These are phyloP conservation scores for Neospermospora avenae DNA, from an alignment of 2,329 filamentous ascomycete species.

Conservation along the genomic window DNA sequence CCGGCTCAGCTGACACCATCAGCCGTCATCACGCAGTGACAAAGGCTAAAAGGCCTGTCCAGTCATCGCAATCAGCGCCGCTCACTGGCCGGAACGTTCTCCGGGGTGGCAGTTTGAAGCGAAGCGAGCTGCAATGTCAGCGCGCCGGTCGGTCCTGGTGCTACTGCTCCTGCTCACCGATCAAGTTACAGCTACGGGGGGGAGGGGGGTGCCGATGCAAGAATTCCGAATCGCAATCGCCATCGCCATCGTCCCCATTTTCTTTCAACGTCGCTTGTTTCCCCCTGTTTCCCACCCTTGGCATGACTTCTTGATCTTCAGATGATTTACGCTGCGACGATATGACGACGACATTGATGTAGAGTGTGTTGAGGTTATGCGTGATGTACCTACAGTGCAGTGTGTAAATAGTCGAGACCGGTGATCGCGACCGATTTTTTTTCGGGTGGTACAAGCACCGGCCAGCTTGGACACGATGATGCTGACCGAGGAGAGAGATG, in stretches of 20 bases:
- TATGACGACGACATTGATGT: neutral
- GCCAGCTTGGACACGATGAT: neutral
- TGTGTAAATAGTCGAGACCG: neutral
- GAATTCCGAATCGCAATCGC: neutral
- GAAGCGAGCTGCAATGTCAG: neutral
- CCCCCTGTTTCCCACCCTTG: neutral
- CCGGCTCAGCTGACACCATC: neutral
- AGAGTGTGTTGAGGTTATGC: neutral
- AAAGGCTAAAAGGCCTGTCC: neutral
- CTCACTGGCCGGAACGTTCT: neutral
- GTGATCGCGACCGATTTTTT: too few relatives aligned
- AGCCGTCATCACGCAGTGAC: neutral
- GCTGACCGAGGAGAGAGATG: neutral
- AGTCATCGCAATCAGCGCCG: neutral
- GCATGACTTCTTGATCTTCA: neutral
- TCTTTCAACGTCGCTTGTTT: neutral
- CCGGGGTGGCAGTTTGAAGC: neutral
- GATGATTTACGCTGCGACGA: neutral
- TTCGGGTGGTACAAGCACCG: neutral
- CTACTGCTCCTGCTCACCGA: slow-evolving; percentile 1
- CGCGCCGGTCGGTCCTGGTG: too few relatives aligned
- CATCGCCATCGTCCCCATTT: neutral
- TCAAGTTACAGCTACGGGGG: neutral
- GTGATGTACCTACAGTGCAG: neutral
- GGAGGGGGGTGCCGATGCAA: neutral